Evolutionary conservation across 495 filamentous ascomycete genomes (phyloP).

Genomic region (Aspergillus conjunctus): DNA sequence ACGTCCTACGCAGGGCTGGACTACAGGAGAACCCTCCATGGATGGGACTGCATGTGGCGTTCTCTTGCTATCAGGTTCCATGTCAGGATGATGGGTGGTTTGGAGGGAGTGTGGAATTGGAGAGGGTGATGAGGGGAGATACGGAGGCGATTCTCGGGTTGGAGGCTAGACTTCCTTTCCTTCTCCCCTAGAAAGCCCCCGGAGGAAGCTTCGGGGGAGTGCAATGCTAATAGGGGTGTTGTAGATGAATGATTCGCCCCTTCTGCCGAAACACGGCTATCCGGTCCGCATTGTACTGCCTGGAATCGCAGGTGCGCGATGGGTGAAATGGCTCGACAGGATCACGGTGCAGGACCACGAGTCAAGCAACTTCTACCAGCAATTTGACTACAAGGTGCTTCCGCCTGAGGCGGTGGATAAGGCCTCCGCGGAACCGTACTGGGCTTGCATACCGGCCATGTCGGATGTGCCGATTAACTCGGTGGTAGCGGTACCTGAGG

Average conservation of each 20-base stretch:
- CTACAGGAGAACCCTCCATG: conserved; percentile 20
- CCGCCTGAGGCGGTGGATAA: conserved; percentile 57
- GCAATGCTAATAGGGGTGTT: not conserved
- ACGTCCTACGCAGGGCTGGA: conserved; percentile 50
- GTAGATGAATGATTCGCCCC: conserved; percentile 60
- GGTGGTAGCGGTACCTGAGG: conserved; percentile 52
- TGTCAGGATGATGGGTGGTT: conserved; percentile 60
- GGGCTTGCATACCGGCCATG: conserved; percentile 56
- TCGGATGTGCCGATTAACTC: conserved; percentile 66
- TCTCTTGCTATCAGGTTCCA: conserved; percentile 52
- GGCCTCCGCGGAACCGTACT: conserved; percentile 53
- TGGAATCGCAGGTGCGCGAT: conserved; percentile 61
- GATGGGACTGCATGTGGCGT: conserved; percentile 49
- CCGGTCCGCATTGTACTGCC: conserved; percentile 63
- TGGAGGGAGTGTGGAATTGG: conserved; percentile 53
- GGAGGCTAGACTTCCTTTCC: conserved; percentile 30
- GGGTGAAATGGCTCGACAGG: conserved; percentile 66
- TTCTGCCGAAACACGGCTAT: conserved; percentile 60
- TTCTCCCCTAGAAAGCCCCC: not conserved
- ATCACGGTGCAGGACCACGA: conserved; percentile 62
- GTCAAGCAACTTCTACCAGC: conserved; percentile 59
- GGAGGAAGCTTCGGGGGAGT: too few species aligned
- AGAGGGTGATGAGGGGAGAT: conserved; percentile 47
- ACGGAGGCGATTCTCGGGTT: conserved; percentile 56
- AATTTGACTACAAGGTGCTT: conserved; percentile 64